Conservation (phyloP, 106 monocot species). For the Dioscorea alata region DNA sequence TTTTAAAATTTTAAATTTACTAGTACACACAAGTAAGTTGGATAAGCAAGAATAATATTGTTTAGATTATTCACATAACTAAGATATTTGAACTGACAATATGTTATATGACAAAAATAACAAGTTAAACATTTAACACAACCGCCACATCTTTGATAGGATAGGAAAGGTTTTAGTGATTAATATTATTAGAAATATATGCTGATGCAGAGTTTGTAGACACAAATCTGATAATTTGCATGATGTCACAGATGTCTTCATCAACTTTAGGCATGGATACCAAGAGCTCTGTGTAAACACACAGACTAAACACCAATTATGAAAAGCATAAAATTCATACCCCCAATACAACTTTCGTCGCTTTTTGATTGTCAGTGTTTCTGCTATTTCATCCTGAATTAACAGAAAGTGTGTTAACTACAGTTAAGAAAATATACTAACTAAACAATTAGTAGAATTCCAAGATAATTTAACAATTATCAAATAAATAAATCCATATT, state of each 20-base stretch:
- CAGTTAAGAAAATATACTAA: background rate
- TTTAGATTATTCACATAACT: too few species aligned
- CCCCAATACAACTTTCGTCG: conserved; percentile 5
- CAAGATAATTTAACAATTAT: background rate
- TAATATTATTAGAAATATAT: background rate
- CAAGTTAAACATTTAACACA: too few species aligned
- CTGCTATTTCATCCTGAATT: background rate
- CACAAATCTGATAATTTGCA: background rate
- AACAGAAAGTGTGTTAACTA: background rate
- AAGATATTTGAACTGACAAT: too few species aligned
- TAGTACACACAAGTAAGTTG: too few species aligned
- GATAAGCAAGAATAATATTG: too few species aligned
- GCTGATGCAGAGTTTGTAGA: background rate
- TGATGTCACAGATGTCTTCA: background rate
- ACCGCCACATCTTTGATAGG: too few species aligned
- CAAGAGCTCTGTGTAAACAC: background rate
- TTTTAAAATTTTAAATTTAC: too few species aligned
- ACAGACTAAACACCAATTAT: background rate
- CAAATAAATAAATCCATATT: background rate
- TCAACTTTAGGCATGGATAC: background rate
- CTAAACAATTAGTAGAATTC: background rate
- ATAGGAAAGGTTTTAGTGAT: background rate
- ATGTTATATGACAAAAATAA: too few species aligned
- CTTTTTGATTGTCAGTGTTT: background rate
- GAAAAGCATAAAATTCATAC: background rate